Percentiles rank a stretch among this genome's conserved stretches.
These are phyloP conservation scores for Aureobasidium lini DNA, from an alignment of 2,329 filamentous ascomycete species.

Conservation along the genomic window DNA sequence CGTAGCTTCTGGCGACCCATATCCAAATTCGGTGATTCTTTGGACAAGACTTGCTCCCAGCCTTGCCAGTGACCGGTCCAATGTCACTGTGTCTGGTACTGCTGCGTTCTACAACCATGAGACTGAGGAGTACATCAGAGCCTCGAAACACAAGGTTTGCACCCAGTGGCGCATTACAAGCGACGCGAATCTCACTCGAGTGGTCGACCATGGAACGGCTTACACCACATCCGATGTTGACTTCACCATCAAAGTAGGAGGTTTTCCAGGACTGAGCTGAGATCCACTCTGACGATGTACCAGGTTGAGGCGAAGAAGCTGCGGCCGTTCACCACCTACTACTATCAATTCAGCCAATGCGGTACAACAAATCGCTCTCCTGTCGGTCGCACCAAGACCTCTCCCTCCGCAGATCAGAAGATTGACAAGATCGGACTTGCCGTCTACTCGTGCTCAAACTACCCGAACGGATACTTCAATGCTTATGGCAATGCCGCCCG, in stretches of 20 bases:
- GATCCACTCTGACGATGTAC: conserved; percentile 16
- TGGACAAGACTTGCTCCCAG: conserved; percentile 36
- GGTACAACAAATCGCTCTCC: conserved; percentile 53
- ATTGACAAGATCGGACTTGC: conserved; percentile 54
- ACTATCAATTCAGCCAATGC: conserved; percentile 64
- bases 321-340: conserved; percentile 57
- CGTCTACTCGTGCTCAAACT: conserved; percentile 66
- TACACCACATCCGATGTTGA: conserved; percentile 69
- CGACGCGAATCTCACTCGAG: conserved; percentile 37
- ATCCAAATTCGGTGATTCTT: conserved; percentile 34
- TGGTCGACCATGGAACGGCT: conserved; percentile 50
- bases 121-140: conserved; percentile 45
- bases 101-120: conserved; percentile 47
- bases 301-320: conserved; percentile 58
- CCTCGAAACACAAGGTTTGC: conserved; percentile 53
- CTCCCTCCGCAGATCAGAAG: conserved; percentile 50
- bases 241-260: conserved; percentile 59
- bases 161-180: conserved; percentile 57
- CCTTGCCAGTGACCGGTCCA: conserved; percentile 34
- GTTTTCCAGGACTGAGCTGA: background rate
- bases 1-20: conserved; percentile 40
- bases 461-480: conserved; percentile 44
- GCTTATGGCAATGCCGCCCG: conserved; percentile 31
- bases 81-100: conserved; percentile 49
- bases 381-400: conserved; percentile 63